Conservation (phyloP, 306 rosid species). For the Cucurbita pepo region DNA sequence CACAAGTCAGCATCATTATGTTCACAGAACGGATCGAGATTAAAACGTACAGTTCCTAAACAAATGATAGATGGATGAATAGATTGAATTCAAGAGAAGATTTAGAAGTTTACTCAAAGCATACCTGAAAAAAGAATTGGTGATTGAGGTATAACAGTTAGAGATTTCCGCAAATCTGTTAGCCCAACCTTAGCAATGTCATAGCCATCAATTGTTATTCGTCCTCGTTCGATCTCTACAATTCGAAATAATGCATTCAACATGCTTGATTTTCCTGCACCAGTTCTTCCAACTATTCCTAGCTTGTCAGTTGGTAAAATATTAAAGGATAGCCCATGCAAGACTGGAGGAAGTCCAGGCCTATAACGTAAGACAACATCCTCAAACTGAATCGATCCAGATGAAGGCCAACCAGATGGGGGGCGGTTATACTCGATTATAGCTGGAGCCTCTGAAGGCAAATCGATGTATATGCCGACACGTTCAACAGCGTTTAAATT, state of each 20-base stretch:
- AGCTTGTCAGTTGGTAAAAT: conserved; percentile 65
- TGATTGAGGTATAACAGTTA: conserved; percentile 83
- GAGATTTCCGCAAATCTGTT: conserved; percentile 52
- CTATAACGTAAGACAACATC: conserved; percentile 72
- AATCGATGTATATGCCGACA: conserved; percentile 48
- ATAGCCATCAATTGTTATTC: conserved; percentile 49
- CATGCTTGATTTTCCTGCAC: conserved; percentile 95
- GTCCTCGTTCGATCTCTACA: conserved; percentile 64
- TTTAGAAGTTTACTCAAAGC: background rate
- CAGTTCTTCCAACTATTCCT: conserved; percentile 90
- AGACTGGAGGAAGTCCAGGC: conserved; percentile 79
- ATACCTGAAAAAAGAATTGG: conserved; percentile 85
- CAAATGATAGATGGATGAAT: background rate
- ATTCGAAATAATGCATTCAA: conserved; percentile 77
- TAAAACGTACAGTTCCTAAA: conserved; percentile 67
- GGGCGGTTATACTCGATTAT: conserved; percentile 57
- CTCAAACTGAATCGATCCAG: conserved; percentile 56
- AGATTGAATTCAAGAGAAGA: background rate
- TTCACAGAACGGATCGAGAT: conserved; percentile 73
- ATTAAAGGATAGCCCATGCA: conserved; percentile 57
- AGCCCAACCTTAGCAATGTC: conserved; percentile 59
- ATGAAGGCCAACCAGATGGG: conserved; percentile 69
- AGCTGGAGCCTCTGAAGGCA: conserved; percentile 61
- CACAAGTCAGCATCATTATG: conserved; percentile 75
- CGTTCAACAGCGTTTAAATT: conserved; percentile 84